Conservation (phyloP, 306 rosid genomes). For the Pterocarpus santalinus region DNA sequence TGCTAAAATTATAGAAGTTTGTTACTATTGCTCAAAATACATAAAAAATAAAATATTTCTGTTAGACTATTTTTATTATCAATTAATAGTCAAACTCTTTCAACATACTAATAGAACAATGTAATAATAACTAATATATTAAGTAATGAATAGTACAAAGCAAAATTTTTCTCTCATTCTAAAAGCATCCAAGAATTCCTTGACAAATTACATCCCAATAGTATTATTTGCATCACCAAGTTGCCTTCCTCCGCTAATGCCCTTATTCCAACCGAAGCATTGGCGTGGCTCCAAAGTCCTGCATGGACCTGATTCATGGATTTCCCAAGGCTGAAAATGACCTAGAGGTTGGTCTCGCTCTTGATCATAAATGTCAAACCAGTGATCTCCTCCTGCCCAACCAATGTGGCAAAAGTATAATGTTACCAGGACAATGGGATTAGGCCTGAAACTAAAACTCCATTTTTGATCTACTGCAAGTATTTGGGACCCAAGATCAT, state of each 20-base stretch:
- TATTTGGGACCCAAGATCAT: background rate
- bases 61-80: background rate
- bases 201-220: background rate
- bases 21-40: background rate
- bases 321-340: background rate
- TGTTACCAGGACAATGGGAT: background rate
- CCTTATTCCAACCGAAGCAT: background rate
- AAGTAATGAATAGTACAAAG: too few relatives aligned
- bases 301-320: background rate
- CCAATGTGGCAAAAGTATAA: constrained; percentile 2
- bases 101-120: background rate
- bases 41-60: background rate
- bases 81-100: too few relatives aligned
- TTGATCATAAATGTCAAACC: background rate
- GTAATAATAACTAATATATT: too few relatives aligned
- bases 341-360: background rate
- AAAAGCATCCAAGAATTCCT: too few relatives aligned
- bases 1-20: too few relatives aligned
- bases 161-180: too few relatives aligned
- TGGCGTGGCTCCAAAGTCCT: background rate
- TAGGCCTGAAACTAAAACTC: background rate
- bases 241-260: background rate
- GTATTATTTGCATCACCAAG: background rate
- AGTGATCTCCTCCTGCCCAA: background rate
- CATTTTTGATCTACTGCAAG: background rate